A percentile compares a stretch with the other conserved stretches of the same genome.
Evolutionary conservation across 2,329 filamentous ascomycete species (phyloP).

Genomic region (Aspergillus luchuensis): DNA sequence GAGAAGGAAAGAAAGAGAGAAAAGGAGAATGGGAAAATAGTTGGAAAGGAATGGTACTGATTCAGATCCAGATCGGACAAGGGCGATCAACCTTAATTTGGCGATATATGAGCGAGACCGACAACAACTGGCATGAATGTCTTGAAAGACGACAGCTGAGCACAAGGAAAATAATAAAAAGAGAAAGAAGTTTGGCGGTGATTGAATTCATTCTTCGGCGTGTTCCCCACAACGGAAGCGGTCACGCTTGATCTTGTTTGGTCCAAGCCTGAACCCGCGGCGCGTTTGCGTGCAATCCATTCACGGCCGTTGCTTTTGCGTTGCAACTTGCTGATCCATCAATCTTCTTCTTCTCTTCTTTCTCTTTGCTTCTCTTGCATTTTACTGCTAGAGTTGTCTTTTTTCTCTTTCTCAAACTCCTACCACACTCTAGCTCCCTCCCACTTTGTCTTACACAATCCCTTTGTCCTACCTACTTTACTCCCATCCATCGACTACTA

Average conservation of each 20-base stretch:
- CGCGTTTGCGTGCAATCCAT: background rate
- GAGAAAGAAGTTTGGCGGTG: too few relatives aligned
- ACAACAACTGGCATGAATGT: background rate
- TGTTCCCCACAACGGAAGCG: conserved; percentile 26
- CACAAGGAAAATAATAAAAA: too few relatives aligned
- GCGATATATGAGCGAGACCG: background rate
- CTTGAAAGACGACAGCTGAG: too few relatives aligned
- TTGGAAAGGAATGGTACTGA: background rate
- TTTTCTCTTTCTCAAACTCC: background rate
- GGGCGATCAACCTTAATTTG: conserved; percentile 1
- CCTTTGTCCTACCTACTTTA: background rate
- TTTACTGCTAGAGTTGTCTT: too few relatives aligned
- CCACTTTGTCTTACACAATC: conserved; percentile 6
- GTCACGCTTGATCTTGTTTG: conserved; percentile 15
- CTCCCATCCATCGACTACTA: background rate
- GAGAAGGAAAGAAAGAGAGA: background rate
- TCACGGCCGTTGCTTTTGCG: background rate
- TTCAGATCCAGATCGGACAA: background rate
- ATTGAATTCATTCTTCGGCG: background rate
- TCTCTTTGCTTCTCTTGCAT: conserved; percentile 6
- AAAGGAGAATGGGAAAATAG: background rate
- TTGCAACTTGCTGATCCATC: conserved; percentile 1
- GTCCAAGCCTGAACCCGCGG: background rate
- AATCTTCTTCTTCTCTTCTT: conserved; percentile 6
- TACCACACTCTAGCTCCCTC: conserved; percentile 1